A percentile compares a stretch with the other conserved stretches of the same genome.
Evolutionary conservation across 2,329 filamentous ascomycete species (phyloP).

Genomic region (Macroventuria anomochaeta): DNA sequence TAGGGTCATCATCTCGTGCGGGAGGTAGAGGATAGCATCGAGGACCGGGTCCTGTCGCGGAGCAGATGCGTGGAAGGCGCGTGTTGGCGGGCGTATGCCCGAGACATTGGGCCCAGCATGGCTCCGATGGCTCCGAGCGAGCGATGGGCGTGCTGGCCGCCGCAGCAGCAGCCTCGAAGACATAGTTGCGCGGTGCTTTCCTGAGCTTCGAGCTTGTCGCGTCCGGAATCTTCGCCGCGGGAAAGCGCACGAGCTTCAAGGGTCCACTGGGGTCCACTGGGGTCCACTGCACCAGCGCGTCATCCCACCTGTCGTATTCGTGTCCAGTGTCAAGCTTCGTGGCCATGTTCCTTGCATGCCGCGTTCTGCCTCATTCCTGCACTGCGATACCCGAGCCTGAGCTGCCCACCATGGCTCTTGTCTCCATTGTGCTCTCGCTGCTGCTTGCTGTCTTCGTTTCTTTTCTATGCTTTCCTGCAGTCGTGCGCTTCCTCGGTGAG

Average conservation of each 20-base stretch:
- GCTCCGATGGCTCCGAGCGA: constrained; percentile 19
- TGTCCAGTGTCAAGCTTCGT: constrained; percentile 16
- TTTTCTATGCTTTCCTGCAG: constrained; percentile 34
- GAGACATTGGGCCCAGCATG: constrained; percentile 3
- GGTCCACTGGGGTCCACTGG: constrained; percentile 18
- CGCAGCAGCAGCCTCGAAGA: constrained; percentile 30
- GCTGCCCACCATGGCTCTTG: constrained; percentile 35
- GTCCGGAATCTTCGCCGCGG: constrained; percentile 21
- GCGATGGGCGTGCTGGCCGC: constrained; percentile 36
- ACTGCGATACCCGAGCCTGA: constrained; percentile 19
- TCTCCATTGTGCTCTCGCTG: constrained; percentile 37
- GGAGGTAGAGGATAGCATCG: constrained; percentile 52
- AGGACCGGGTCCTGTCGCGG: constrained; percentile 48
- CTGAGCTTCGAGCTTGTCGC: constrained; percentile 11
- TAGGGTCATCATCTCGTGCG: constrained; percentile 55
- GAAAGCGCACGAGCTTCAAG: constrained; percentile 22
- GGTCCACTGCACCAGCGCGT: constrained; percentile 31
- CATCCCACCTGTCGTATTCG: constrained; percentile 37
- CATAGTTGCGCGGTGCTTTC: constrained; percentile 30
- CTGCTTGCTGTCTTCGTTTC: constrained; percentile 31
- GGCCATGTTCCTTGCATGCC: constrained; percentile 18
- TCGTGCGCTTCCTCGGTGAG: constrained; percentile 36
- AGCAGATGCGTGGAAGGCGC: constrained; percentile 60
- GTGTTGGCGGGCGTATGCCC: constrained; percentile 24
- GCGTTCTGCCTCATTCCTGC: constrained; percentile 13